Conservation (phyloP, 768 basidiomycete genomes). For the Rubroboletus pulcherrimus region DNA sequence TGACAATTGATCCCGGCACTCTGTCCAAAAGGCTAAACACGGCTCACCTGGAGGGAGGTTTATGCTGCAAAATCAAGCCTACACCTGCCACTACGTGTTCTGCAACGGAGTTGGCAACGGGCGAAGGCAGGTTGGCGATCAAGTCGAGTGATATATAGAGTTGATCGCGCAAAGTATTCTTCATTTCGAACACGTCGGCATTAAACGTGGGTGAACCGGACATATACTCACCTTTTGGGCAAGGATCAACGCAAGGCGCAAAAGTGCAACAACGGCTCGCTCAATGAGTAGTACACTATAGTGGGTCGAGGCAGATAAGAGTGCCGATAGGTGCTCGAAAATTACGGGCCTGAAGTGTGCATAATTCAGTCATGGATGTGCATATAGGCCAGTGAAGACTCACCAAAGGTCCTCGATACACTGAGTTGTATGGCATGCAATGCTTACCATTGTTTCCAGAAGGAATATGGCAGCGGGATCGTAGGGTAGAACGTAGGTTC, state of each 20-base stretch:
- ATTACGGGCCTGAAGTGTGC: slow-evolving; percentile 72
- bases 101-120: slow-evolving; percentile 78
- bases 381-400: slow-evolving; percentile 20
- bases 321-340: slow-evolving; percentile 85
- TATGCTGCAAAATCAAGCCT: slow-evolving; percentile 71
- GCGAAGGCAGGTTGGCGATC: slow-evolving; percentile 72
- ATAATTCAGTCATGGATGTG: not conserved
- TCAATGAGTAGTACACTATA: slow-evolving; percentile 93
- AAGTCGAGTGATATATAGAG: slow-evolving; percentile 92
- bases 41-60: slow-evolving; percentile 57
- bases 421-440: slow-evolving; percentile 70
- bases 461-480: slow-evolving; percentile 95
- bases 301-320: slow-evolving; percentile 70
- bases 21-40: not conserved
- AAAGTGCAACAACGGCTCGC: slow-evolving; percentile 83
- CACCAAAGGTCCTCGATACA: slow-evolving; percentile 89
- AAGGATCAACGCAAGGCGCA: slow-evolving; percentile 80
- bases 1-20: not conserved
- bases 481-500: slow-evolving; percentile 67
- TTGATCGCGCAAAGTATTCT: slow-evolving; percentile 88
- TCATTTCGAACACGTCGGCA: slow-evolving; percentile 4
- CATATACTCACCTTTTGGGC: slow-evolving; percentile 62
- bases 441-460: slow-evolving; percentile 91
- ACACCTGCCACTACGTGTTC: slow-evolving; percentile 91
- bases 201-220: not conserved